Conservation (phyloP, 2,329 filamentous ascomycete genomes). For the Colletotrichum destructivum region DNA sequence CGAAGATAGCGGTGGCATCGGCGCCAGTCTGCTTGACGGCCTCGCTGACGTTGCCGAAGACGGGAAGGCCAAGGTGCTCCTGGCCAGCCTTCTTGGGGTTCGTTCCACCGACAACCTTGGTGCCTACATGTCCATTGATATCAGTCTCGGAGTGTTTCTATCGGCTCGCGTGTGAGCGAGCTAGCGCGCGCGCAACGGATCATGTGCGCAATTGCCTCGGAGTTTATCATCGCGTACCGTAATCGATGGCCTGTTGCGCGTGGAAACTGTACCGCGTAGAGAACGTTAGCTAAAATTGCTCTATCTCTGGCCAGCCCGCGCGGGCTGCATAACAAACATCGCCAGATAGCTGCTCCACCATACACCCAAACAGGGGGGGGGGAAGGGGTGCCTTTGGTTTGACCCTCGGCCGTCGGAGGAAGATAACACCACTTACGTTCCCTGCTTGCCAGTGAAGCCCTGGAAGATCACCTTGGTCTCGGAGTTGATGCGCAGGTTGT, state of each 20-base stretch:
- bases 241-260: slow-evolving; percentile 97
- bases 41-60: slow-evolving; percentile 91
- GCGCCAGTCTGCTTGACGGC: slow-evolving; percentile 93
- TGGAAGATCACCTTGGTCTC: slow-evolving; percentile 97
- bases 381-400: no score
- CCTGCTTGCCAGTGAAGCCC: slow-evolving; percentile 97
- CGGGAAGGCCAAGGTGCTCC: slow-evolving; percentile 90
- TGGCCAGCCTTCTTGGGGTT: slow-evolving; percentile 98
- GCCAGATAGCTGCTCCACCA: not conserved
- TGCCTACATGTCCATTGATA: slow-evolving; percentile 72
- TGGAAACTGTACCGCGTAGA: slow-evolving; percentile 79
- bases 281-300: slow-evolving; percentile 21
- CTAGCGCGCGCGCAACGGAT: slow-evolving; percentile 2
- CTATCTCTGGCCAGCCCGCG: not conserved
- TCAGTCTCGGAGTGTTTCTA: slow-evolving; percentile 47
- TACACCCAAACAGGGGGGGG: slow-evolving; percentile 24
- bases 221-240: slow-evolving; percentile 74
- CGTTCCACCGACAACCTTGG: slow-evolving; percentile 96
- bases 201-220: slow-evolving; percentile 21
- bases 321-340: slow-evolving; percentile 4
- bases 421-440: slow-evolving; percentile 76
- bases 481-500: slow-evolving; percentile 92
- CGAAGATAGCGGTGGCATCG: slow-evolving; percentile 94
- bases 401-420: slow-evolving; percentile 17
- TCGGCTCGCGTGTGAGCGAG: slow-evolving; percentile 11